Evolutionary conservation across 345 rosid species (phyloP), one percentile per base, ranked within the genome.

Genomic region (Trapa bicornis): DNA sequence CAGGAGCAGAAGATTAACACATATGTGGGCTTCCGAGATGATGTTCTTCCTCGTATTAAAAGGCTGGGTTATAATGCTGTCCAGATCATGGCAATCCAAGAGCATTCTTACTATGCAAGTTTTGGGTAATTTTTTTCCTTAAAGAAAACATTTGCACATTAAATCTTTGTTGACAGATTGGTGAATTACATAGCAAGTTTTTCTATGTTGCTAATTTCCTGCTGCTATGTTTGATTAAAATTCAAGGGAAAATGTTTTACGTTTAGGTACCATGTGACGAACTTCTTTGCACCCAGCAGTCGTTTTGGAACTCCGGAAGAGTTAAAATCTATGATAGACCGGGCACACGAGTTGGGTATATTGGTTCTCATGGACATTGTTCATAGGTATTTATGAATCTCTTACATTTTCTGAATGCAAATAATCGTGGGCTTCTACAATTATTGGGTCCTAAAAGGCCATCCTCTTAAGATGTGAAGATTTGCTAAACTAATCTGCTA

Each of bases 271-370:
- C 96, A 93, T 65, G 98, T 93, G 62, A 93, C 98, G 62, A 93
- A 90, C 64, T 93, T 87, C 74, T 93, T 87, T 72, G 94, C 98
- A 48, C 98, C 98, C 48, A 88, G 94, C 81, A 93, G 98, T 75
- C 96, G 98, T 37, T 93, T 80, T 83, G 98, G 97, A 72, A 88
- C 97, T 73, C 97, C 98, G 52, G 98, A 93, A 77, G 98, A 93
- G 70, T 85, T 93, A 71, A 93, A 93, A 80, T 93, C 98, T 50
- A 70, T 93, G 77, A 89, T 90, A 73, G 98, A 93, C 78, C 88
- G 57, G 84, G 97, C 97, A 73, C 98, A 93, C 76, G 98, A 90
- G 71, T 82, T 88, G 75, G 98, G 94, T 68, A 81, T 93, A 70
- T 80, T 90, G 74, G 98, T 93, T 83, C 92, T 90, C 64, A 93